phyloP scores from a whole-genome alignment of 73 alveolate species.

The Blepharisma stoltei region DNA sequence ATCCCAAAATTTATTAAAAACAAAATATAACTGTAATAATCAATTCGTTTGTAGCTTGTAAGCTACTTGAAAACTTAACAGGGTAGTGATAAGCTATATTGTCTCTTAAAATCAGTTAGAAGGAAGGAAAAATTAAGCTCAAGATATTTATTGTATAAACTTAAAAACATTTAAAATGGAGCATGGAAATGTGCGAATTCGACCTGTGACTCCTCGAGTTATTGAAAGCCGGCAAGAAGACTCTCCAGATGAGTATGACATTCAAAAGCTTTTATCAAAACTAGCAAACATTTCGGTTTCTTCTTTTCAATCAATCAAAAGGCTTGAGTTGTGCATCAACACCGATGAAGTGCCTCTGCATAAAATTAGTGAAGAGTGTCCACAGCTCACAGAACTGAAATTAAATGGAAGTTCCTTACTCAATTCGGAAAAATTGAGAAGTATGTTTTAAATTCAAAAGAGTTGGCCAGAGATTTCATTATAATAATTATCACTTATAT shows the following conservation, averaged over 20 bases:
- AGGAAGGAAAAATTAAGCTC: no score
- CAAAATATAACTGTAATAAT: no score
- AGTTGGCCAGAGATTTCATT: no score
- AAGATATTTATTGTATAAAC: no score
- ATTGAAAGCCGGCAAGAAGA: background rate
- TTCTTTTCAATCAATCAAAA: background rate
- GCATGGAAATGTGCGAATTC: background rate
- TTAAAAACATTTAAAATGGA: background rate
- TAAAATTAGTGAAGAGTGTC: conserved; percentile 29
- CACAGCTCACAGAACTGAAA: conserved; percentile 32
- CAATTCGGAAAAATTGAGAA: no score
- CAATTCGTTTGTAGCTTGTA: no score
- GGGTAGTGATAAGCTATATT: no score
- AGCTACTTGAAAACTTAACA: no score
- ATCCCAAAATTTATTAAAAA: no score
- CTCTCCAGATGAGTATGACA: background rate
- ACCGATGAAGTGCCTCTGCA: conserved; percentile 5
- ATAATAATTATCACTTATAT: no score
- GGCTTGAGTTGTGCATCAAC: background rate
- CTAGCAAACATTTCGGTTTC: background rate
- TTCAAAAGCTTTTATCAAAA: background rate
- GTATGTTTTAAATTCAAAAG: no score
- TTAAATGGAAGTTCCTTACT: background rate
- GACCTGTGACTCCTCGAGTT: conserved; percentile 4
- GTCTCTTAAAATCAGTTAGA: no score